These are phyloP conservation scores for Fusarium vanettenii DNA, from an alignment of 2,329 filamentous ascomycete species.

Conservation along the genomic window DNA sequence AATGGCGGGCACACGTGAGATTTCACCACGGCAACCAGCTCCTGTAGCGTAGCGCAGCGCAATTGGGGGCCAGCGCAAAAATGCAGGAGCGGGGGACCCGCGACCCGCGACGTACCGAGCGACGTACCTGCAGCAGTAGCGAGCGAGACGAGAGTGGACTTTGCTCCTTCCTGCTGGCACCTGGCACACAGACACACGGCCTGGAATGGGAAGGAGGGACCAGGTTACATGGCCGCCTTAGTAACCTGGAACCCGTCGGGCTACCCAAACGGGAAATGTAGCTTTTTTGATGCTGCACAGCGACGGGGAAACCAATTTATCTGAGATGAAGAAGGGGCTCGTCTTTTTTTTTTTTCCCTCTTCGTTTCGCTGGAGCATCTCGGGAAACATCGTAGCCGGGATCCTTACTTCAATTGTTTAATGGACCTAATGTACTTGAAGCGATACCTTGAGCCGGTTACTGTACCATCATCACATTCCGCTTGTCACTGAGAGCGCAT, in stretches of 20 bases:
- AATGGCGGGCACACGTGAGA: constrained; percentile 41
- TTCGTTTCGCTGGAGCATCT: background rate
- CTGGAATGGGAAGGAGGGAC: constrained; percentile 30
- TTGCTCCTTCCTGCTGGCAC: background rate
- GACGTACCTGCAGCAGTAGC: constrained; percentile 40
- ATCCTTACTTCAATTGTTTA: background rate
- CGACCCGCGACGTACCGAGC: background rate
- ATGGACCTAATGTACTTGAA: background rate
- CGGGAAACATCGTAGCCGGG: background rate
- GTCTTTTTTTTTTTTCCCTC: background rate
- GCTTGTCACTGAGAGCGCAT: background rate
- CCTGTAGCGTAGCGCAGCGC: background rate
- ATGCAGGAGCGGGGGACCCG: constrained; percentile 20
- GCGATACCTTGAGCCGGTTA: background rate
- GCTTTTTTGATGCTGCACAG: background rate
- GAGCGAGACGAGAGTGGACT: constrained; percentile 2
- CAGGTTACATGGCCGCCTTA: constrained; percentile 8
- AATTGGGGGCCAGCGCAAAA: background rate
- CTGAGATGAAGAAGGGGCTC: constrained; percentile 14
- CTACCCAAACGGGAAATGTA: constrained; percentile 25
- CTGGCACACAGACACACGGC: constrained; percentile 3
- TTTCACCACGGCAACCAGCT: constrained; percentile 49
- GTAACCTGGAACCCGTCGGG: background rate
- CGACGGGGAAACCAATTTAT: constrained; percentile 27
- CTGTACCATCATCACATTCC: background rate